phyloP scores from a whole-genome alignment of 208 protist genomes.

The Entamoeba dispar region DNA sequence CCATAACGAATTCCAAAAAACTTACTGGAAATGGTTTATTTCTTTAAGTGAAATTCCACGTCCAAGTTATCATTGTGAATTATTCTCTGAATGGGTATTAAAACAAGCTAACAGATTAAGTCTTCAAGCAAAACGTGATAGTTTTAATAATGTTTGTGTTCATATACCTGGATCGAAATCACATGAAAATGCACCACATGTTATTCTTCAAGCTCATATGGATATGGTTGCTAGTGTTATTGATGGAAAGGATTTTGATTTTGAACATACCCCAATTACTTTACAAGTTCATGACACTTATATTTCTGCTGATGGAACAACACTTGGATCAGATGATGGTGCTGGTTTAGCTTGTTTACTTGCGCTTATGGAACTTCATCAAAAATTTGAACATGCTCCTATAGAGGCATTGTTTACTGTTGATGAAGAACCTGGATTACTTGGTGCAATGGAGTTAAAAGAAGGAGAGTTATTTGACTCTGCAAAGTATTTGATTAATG shows the following conservation, averaged over 20 bases:
- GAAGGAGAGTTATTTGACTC: background rate
- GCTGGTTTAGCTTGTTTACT: background rate
- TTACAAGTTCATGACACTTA: background rate
- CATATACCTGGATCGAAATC: background rate
- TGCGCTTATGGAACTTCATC: background rate
- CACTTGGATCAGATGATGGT: constrained; percentile 16
- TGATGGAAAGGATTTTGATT: constrained; percentile 6
- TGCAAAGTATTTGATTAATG: constrained; percentile 21
- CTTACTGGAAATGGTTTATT: background rate
- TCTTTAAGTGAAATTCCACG: background rate
- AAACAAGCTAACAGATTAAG: background rate
- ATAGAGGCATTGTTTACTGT: constrained; percentile 12
- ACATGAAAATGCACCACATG: background rate
- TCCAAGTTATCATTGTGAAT: background rate
- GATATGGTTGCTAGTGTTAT: constrained; percentile 19
- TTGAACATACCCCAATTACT: constrained; percentile 4
- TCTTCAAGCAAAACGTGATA: background rate
- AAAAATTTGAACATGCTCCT: background rate
- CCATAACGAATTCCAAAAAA: too few relatives aligned
- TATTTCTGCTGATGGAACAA: background rate
- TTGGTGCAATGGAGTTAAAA: constrained; percentile 12
- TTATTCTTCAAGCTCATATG: constrained; percentile 14
- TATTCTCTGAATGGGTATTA: background rate
- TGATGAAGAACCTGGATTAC: constrained; percentile 23
- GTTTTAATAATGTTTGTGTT: background rate